These are phyloP conservation scores for Globisporangium emineosum DNA, from an alignment of 352 stramenopile genomes.

Conservation along the genomic window DNA sequence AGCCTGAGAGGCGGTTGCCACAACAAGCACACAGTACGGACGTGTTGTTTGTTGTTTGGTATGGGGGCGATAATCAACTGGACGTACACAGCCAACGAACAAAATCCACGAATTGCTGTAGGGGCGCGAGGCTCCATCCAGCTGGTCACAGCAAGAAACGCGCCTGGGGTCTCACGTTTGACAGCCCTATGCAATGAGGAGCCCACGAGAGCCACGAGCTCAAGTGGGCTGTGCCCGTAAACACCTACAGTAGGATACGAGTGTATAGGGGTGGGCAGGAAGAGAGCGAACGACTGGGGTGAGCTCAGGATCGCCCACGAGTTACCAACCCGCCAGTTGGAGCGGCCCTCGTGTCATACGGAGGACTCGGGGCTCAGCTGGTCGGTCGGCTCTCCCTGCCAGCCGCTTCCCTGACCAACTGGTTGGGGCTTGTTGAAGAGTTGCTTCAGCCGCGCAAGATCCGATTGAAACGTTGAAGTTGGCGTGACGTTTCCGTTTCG, in stretches of 20 bases:
- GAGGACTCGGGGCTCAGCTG: not conserved
- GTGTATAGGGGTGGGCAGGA: not conserved
- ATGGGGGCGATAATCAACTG: too few relatives aligned
- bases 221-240: not conserved
- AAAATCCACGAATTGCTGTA: not conserved
- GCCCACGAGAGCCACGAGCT: not conserved
- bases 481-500: not conserved
- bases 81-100: not conserved
- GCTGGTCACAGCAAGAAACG: not conserved
- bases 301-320: not conserved
- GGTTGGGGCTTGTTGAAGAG: too few relatives aligned
- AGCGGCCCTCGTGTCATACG: not conserved
- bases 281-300: too few relatives aligned
- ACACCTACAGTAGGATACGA: not conserved
- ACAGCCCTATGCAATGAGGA: not conserved
- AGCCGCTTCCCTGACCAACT: not conserved
- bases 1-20: not conserved
- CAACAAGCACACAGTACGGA: too few relatives aligned
- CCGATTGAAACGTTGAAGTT: not conserved
- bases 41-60: not conserved
- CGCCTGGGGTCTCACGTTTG: not conserved
- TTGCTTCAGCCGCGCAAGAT: not conserved
- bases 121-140: not conserved
- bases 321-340: slow-evolving; percentile 1
- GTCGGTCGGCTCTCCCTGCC: not conserved